phyloP scores from a whole-genome alignment of 192 early-diverging fungal genomes.

The Coemansia reversa region DNA sequence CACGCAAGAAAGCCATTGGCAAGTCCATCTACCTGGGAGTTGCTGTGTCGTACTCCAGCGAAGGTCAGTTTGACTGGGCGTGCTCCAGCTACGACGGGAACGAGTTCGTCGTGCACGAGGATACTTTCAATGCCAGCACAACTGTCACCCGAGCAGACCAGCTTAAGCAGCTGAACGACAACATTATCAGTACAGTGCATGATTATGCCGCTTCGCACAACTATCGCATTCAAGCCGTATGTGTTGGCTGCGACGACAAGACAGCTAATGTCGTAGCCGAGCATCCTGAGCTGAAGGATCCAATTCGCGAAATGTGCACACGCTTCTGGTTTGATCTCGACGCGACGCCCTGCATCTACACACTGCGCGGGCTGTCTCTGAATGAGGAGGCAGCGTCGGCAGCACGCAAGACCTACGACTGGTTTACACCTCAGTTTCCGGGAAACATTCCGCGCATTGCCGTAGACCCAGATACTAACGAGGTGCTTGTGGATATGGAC shows the following conservation, averaged over 20 bases:
- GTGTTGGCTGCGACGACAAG: slow-evolving; percentile 57
- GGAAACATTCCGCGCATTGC: slow-evolving; percentile 73
- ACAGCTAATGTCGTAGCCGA: slow-evolving; percentile 43
- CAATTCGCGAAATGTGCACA: slow-evolving; percentile 49
- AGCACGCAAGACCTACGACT: slow-evolving; percentile 69
- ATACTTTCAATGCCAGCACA: slow-evolving; percentile 30
- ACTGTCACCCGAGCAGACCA: slow-evolving; percentile 21
- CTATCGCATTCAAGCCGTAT: slow-evolving; percentile 68
- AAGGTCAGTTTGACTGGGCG: slow-evolving; percentile 54
- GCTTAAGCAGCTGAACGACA: slow-evolving; percentile 51
- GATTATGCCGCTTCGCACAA: slow-evolving; percentile 60
- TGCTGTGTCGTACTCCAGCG: slow-evolving; percentile 30
- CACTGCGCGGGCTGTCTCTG: slow-evolving; percentile 60
- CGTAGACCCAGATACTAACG: slow-evolving; percentile 64
- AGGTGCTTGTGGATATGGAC: slow-evolving; percentile 73
- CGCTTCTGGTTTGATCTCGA: slow-evolving; percentile 75
- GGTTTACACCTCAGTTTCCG: slow-evolving; percentile 69
- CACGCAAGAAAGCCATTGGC: slow-evolving; percentile 49
- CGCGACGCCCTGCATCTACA: slow-evolving; percentile 68
- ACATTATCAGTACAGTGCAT: slow-evolving; percentile 56
- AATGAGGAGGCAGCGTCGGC: slow-evolving; percentile 73
- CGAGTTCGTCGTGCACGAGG: slow-evolving; percentile 63
- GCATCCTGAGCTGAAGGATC: slow-evolving; percentile 44
- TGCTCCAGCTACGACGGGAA: slow-evolving; percentile 72
- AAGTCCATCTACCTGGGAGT: slow-evolving; percentile 54